Conservation (phyloP, 164 flowering plant genomes). For the Tetracentron sinense region DNA sequence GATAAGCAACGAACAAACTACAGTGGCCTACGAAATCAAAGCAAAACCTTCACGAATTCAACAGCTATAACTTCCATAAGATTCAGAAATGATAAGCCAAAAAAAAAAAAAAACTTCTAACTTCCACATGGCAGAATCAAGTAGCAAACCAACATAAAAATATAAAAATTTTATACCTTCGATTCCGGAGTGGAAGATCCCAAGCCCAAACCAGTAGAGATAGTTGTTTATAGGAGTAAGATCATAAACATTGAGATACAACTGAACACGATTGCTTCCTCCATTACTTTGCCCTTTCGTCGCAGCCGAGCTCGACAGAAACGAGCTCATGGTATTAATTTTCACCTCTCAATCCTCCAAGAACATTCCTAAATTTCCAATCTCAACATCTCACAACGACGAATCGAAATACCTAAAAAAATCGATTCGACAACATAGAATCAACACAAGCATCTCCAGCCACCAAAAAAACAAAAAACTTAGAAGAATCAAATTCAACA, state of each 20-base stretch:
- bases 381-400: conserved; percentile 22
- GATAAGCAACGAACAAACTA: too few species aligned
- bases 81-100: too few species aligned
- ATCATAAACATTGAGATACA: conserved; percentile 92
- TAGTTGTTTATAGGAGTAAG: conserved; percentile 84
- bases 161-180: conserved; percentile 61
- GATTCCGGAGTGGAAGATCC: conserved; percentile 88
- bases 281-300: conserved; percentile 35
- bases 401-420: conserved; percentile 3
- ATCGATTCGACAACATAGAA: not conserved
- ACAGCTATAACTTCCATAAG: too few species aligned
- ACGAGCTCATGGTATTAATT: conserved; percentile 49
- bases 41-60: too few species aligned
- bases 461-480: too few species aligned
- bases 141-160: not conserved
- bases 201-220: conserved; percentile 88
- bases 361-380: conserved; percentile 8
- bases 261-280: conserved; percentile 28
- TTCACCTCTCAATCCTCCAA: conserved; percentile 11
- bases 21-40: too few species aligned
- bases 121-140: not conserved
- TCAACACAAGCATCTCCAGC: too few species aligned
- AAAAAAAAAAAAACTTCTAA: too few species aligned
- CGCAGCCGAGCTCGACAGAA: conserved; percentile 30
- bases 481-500: too few species aligned